These are phyloP conservation scores for Starmerella tilneyi DNA, from an alignment of 805 yeast genomes.

Conservation along the genomic window DNA sequence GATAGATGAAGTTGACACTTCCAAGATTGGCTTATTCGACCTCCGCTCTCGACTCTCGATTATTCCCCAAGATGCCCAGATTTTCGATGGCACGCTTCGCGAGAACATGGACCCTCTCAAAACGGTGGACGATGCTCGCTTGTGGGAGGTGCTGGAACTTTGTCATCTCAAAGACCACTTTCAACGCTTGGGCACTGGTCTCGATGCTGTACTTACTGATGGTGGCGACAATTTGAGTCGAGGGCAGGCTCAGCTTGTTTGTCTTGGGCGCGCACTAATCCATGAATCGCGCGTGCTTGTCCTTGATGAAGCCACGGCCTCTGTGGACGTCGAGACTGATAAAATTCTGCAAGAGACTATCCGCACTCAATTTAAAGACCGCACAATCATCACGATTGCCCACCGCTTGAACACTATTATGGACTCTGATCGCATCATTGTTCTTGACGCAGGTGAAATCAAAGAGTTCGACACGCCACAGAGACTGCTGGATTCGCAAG, in stretches of 20 bases:
- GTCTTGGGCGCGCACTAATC: conserved; percentile 69
- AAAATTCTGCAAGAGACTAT: conserved; percentile 66
- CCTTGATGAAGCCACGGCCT: conserved; percentile 71
- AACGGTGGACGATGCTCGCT: conserved; percentile 52
- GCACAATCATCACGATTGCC: conserved; percentile 75
- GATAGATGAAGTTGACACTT: conserved; percentile 64
- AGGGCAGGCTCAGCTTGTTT: conserved; percentile 73
- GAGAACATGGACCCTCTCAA: conserved; percentile 79
- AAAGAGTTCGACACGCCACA: conserved; percentile 61
- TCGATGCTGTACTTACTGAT: conserved; percentile 48
- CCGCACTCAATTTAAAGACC: conserved; percentile 50
- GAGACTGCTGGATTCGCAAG: conserved; percentile 19
- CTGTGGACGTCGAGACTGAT: conserved; percentile 75
- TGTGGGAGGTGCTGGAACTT: conserved; percentile 70
- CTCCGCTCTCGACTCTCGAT: conserved; percentile 68
- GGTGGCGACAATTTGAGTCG: conserved; percentile 70
- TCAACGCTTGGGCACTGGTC: conserved; percentile 39
- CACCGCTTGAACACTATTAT: conserved; percentile 71
- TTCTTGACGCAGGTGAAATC: conserved; percentile 57
- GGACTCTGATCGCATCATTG: conserved; percentile 67
- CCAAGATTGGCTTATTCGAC: conserved; percentile 62
- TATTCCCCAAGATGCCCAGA: conserved; percentile 91
- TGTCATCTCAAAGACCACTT: conserved; percentile 69
- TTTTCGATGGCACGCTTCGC: conserved; percentile 74
- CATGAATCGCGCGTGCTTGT: conserved; percentile 58